Conservation (phyloP, 192 early-diverging fungal genomes). For the Linnemannia schmuckeri region DNA sequence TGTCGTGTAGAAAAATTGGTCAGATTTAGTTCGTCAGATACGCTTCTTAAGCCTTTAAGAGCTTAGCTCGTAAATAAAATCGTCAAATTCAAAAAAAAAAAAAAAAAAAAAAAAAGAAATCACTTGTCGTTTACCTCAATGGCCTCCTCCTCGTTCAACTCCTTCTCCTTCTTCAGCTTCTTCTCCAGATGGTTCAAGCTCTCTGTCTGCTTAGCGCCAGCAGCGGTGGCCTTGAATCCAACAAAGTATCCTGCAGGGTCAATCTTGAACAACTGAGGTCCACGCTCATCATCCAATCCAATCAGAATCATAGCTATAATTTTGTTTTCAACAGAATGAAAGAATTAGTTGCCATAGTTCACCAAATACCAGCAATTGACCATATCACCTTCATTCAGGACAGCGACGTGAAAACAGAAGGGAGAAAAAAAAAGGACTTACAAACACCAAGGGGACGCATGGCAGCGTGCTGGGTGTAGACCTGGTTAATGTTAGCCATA, state of each 20-base stretch:
- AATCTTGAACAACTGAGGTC: conserved; percentile 97
- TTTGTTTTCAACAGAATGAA: conserved; percentile 4
- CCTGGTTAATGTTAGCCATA: conserved; percentile 98
- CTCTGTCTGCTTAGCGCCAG: conserved; percentile 96
- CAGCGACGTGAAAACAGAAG: neutral
- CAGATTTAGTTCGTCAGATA: too few species aligned
- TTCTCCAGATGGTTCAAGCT: conserved; percentile 97
- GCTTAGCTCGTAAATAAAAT: too few species aligned
- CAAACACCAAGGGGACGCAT: conserved; percentile 98
- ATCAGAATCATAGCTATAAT: conserved; percentile 93
- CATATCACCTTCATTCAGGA: neutral
- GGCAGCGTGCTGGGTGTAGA: conserved; percentile 99
- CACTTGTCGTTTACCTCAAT: conserved; percentile 77
- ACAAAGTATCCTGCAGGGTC: conserved; percentile 99
- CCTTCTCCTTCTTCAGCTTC: conserved; percentile 94
- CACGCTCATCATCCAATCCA: conserved; percentile 95
- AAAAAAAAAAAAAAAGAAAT: neutral
- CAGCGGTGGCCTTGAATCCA: conserved; percentile 95
- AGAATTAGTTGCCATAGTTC: neutral
- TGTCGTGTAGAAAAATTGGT: neutral
- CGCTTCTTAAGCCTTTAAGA: too few species aligned
- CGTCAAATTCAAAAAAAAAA: neutral
- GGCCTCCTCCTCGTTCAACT: conserved; percentile 86
- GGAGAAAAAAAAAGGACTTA: conserved; percentile 57
- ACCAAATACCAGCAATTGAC: neutral